Evolutionary conservation across 192 early-diverging fungal genomes (phyloP), one percentile per base, ranked within the genome.

Genomic region (Linnemannia elongata): DNA sequence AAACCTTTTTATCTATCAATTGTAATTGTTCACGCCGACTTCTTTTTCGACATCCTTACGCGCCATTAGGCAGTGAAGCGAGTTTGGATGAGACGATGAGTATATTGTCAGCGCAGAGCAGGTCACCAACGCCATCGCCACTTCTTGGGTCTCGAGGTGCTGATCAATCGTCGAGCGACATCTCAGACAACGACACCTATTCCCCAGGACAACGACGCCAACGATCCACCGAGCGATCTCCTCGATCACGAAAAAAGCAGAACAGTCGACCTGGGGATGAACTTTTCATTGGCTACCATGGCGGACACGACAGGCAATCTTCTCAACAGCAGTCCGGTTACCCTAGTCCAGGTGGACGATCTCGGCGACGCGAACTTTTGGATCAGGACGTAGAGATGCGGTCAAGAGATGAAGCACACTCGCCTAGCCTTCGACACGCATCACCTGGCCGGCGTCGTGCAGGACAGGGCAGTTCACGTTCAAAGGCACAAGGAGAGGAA

Each of bases 71-170:
- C 30, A 87, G 79, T 68, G 80, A 78, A 18, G 85, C 76, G 0
- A 87, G 85, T 54, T 81, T 81, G 73, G 85, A 81, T 33, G 85
- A 87, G n/a, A 87, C 85, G 12, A 87, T 81, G 76, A 87, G 85
- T 45, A 71, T 81, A 68, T 35, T 87, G 30, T 81, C 85, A 27
- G 85, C 36, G 6, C 75, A 72, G 30, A 87, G 79, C 36, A 81
- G 85, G 47, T 78, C 85, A 49, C 85, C 85, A 17, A 81, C 85
- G 27, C 85, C 85, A 33, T 87, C 85, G 1, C 85, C 85, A 6
- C 41, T 81, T 8, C 41, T 81, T 9, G 75, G 39, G 24, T 77
- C 78, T n/a, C 78, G 78, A 33, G 60, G 30, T 0, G 22, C 36
- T 3, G 83, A 79, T 3, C 33, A 76, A 17, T 85, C 83, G 10